phyloP scores from a whole-genome alignment of 768 basidiomycete genomes.

The Myochromella boudieri region DNA sequence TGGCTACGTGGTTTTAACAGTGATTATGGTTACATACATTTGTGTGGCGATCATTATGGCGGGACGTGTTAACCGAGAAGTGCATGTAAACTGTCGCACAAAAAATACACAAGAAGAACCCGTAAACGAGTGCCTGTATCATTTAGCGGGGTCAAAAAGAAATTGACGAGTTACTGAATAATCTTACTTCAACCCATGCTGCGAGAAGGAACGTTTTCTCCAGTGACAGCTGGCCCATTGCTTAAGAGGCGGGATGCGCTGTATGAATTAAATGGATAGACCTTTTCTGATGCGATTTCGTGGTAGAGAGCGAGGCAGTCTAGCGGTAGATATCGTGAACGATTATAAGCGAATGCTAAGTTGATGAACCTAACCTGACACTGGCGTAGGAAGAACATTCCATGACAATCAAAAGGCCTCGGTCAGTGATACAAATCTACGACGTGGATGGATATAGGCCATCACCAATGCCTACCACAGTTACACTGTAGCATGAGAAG shows the following conservation, averaged over 20 bases:
- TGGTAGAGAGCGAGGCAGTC: neutral
- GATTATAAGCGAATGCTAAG: too few relatives aligned
- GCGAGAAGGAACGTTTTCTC: slow-evolving; percentile 10
- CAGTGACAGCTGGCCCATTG: slow-evolving; percentile 8
- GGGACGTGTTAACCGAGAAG: neutral
- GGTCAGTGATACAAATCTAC: too few relatives aligned
- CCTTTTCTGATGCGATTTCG: too few relatives aligned
- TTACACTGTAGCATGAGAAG: too few relatives aligned
- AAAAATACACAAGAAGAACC: slow-evolving; percentile 7
- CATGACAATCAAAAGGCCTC: too few relatives aligned
- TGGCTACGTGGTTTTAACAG: neutral
- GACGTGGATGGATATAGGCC: too few relatives aligned
- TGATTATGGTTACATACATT: neutral
- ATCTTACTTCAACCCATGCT: slow-evolving; percentile 5
- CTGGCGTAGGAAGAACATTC: too few relatives aligned
- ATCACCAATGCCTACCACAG: too few relatives aligned
- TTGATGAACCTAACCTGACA: too few relatives aligned
- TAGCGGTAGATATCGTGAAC: too few relatives aligned
- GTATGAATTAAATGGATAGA: too few relatives aligned
- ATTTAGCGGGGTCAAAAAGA: neutral
- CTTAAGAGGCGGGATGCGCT: too few relatives aligned
- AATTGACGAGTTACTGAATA: neutral
- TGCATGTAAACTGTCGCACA: slow-evolving; percentile 7
- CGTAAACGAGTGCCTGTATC: neutral
- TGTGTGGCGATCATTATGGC: slow-evolving; percentile 1